Percentiles rank a stretch among this genome's conserved stretches.
phyloP scores from a whole-genome alignment of 2,329 filamentous ascomycete genomes.

The Periconia sp. region DNA sequence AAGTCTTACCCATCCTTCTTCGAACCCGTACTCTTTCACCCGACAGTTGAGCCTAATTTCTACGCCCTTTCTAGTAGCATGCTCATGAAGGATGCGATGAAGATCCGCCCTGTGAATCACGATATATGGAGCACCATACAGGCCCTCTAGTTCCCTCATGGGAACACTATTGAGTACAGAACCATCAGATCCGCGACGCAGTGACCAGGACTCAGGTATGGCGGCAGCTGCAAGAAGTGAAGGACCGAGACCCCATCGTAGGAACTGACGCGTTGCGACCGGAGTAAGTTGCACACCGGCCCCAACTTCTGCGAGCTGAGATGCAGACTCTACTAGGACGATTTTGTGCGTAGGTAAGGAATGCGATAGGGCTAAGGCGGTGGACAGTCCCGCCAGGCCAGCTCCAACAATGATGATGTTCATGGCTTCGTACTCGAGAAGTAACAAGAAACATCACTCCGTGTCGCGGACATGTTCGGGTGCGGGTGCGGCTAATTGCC shows the following conservation, averaged over 20 bases:
- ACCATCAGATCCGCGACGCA: constrained; percentile 7
- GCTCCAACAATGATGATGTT: constrained; percentile 10
- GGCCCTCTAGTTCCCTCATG: constrained; percentile 15
- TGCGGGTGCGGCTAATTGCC: too few species aligned
- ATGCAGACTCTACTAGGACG: constrained; percentile 2
- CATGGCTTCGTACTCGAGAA: too few species aligned
- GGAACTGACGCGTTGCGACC: constrained; percentile 50
- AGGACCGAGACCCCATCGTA: constrained; percentile 49
- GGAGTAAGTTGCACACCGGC: constrained; percentile 55
- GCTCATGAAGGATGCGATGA: constrained; percentile 19
- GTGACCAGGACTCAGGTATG: constrained; percentile 1
- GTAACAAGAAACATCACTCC: too few species aligned
- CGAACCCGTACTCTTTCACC: constrained; percentile 20
- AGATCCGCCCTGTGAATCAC: constrained; percentile 23
- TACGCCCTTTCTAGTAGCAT: constrained; percentile 16
- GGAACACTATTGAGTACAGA: constrained; percentile 1
- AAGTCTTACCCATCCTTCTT: constrained; percentile 17
- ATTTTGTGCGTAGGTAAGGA: background rate
- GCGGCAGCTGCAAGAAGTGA: constrained; percentile 1
- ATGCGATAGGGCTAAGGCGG: constrained; percentile 1
- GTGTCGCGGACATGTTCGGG: too few species aligned
- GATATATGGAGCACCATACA: constrained; percentile 21
- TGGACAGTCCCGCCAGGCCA: constrained; percentile 6
- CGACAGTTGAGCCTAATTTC: constrained; percentile 17
- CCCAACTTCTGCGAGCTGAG: constrained; percentile 27